A percentile compares a stretch with the other conserved stretches of the same genome.
Conservation (phyloP, 768 basidiomycete genomes). For the Pholiota microspora region DNA sequence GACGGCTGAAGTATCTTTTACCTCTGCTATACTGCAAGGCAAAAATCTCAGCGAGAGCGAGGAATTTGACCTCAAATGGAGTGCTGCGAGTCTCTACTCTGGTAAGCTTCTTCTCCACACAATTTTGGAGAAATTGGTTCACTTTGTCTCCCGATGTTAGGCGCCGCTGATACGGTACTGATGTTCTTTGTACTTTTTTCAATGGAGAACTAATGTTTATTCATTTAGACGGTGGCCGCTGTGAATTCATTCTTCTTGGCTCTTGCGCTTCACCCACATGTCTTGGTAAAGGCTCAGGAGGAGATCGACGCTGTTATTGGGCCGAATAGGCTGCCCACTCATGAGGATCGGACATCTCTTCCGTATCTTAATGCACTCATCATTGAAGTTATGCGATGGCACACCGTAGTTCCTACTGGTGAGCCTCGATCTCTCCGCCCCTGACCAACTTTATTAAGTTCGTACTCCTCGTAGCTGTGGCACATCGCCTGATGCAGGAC, state of each 20-base stretch:
- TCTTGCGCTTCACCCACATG: slow-evolving; percentile 55
- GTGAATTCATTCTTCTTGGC: slow-evolving; percentile 63
- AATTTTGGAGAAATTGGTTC: not conserved
- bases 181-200: not conserved
- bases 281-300: slow-evolving; percentile 54
- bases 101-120: slow-evolving; percentile 28
- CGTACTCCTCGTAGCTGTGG: slow-evolving; percentile 43
- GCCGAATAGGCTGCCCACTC: slow-evolving; percentile 56
- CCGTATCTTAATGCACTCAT: slow-evolving; percentile 61
- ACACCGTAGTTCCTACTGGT: slow-evolving; percentile 45
- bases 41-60: slow-evolving; percentile 50
- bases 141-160: slow-evolving; percentile 23
- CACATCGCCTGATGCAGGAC: slow-evolving; percentile 57
- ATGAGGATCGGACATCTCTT: slow-evolving; percentile 52
- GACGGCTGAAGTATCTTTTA: slow-evolving; percentile 55
- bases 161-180: slow-evolving; percentile 54
- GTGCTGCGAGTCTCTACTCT: slow-evolving; percentile 54
- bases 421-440: not conserved
- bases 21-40: slow-evolving; percentile 53
- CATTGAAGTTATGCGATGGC: slow-evolving; percentile 57
- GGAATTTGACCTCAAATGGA: slow-evolving; percentile 66
- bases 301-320: slow-evolving; percentile 64
- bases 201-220: not conserved
- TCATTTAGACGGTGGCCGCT: slow-evolving; percentile 55
- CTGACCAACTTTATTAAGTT: too few species aligned